These are phyloP conservation scores for Pilatotrama ljubarskyi DNA, from an alignment of 768 basidiomycete species.

Conservation along the genomic window DNA sequence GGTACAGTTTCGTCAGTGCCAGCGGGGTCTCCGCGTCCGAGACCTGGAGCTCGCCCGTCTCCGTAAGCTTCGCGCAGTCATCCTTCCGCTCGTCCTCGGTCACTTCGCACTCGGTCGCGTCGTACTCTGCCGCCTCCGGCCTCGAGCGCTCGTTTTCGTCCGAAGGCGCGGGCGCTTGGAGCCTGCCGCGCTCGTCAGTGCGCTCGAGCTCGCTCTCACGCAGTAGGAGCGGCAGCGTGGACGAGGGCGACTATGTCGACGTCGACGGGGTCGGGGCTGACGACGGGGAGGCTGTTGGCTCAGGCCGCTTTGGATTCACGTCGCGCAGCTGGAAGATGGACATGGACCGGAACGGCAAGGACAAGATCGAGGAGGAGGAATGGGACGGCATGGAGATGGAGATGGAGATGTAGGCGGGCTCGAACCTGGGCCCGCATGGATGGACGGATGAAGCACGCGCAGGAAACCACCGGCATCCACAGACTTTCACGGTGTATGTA, in stretches of 20 bases:
- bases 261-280: slow-evolving; percentile 27
- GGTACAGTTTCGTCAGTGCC: slow-evolving; percentile 22
- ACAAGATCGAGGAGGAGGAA: slow-evolving; percentile 41
- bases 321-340: slow-evolving; percentile 30
- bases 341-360: slow-evolving; percentile 30
- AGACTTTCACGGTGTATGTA: slow-evolving; percentile 10
- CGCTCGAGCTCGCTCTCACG: slow-evolving; percentile 39
- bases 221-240: slow-evolving; percentile 37
- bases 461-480: not conserved
- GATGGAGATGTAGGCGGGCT: slow-evolving; percentile 55
- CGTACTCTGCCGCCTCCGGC: slow-evolving; percentile 22
- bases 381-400: slow-evolving; percentile 62
- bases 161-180: slow-evolving; percentile 45
- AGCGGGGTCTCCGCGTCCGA: slow-evolving; percentile 37
- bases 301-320: slow-evolving; percentile 29
- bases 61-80: slow-evolving; percentile 24
- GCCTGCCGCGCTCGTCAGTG: slow-evolving; percentile 55
- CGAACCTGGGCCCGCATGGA: not conserved
- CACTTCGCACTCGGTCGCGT: slow-evolving; percentile 20
- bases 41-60: slow-evolving; percentile 28
- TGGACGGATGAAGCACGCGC: not conserved
- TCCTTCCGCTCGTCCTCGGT: slow-evolving; percentile 22
- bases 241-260: slow-evolving; percentile 32
- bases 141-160: slow-evolving; percentile 22
- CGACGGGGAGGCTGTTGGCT: slow-evolving; percentile 24